Percentiles rank a stretch among this genome's conserved stretches.
These are phyloP conservation scores for Aspergillus sp. DNA, from an alignment of 2,329 filamentous ascomycete genomes.

Conservation along the genomic window DNA sequence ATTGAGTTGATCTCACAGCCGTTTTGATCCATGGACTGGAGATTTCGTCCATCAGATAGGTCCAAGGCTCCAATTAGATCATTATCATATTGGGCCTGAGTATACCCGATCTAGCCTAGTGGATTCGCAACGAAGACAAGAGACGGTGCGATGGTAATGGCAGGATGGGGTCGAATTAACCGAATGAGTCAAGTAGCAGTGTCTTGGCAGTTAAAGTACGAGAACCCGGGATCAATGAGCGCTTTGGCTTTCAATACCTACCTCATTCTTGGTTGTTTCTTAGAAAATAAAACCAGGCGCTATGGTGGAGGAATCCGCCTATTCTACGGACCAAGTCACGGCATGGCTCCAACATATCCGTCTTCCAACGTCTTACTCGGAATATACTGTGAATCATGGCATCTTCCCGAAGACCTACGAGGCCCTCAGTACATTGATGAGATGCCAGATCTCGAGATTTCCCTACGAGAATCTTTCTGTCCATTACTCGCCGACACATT, in stretches of 20 bases:
- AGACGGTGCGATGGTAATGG: neutral
- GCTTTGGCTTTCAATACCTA: neutral
- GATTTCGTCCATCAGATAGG: no score
- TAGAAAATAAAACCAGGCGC: neutral
- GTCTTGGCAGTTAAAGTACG: neutral
- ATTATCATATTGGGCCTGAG: no score
- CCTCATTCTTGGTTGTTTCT: neutral
- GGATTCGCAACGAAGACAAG: neutral
- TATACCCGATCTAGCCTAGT: neutral
- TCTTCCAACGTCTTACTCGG: conserved; percentile 25
- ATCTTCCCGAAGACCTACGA: conserved; percentile 37
- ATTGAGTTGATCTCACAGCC: no score
- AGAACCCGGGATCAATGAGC: no score
- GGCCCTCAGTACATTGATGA: conserved; percentile 41
- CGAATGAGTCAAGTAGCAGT: neutral
- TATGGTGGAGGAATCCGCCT: conserved; percentile 21
- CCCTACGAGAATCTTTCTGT: conserved; percentile 60
- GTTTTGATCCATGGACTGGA: no score
- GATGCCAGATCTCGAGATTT: conserved; percentile 49
- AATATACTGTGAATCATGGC: conserved; percentile 17
- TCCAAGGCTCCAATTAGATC: no score
- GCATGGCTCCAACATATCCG: conserved; percentile 34
- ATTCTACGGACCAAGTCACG: conserved; percentile 29
- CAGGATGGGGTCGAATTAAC: neutral
- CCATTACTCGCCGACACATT: conserved; percentile 49